Conservation (phyloP, 768 basidiomycete species). For the Tylopilus subfusipes region DNA sequence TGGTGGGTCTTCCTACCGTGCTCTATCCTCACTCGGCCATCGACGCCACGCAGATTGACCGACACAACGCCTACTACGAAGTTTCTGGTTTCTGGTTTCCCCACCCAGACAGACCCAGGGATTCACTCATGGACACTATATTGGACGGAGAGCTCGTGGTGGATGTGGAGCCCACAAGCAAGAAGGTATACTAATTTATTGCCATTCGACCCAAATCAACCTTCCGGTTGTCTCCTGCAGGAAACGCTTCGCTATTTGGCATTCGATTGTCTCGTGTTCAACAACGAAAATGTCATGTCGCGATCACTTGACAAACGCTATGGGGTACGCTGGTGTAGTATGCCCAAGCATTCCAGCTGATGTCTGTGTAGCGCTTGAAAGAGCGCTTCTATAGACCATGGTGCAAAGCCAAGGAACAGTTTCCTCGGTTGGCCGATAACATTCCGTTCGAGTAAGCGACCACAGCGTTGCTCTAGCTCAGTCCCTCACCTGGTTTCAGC, state of each 20-base stretch:
- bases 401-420: constrained; percentile 59
- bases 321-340: constrained; percentile 54
- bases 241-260: constrained; percentile 78
- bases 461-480: background rate
- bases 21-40: background rate
- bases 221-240: constrained; percentile 37
- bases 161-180: constrained; percentile 77
- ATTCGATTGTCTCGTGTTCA: constrained; percentile 89
- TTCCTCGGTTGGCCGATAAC: constrained; percentile 58
- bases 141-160: constrained; percentile 93
- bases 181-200: constrained; percentile 46
- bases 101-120: constrained; percentile 69
- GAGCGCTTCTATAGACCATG: constrained; percentile 85
- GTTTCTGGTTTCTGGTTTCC: constrained; percentile 83
- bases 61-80: constrained; percentile 82
- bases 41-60: constrained; percentile 69
- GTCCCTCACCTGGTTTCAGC: constrained; percentile 38
- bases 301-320: constrained; percentile 83
- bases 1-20: constrained; percentile 50
- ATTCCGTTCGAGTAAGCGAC: constrained; percentile 81
- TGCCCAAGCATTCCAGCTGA: constrained; percentile 2
- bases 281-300: constrained; percentile 84
- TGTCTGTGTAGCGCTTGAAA: constrained; percentile 45
- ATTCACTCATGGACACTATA: constrained; percentile 72
- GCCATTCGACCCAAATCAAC: background rate